Evolutionary conservation across 2,329 filamentous ascomycete genomes (phyloP).

Genomic region (Botryosphaeria dothidea): DNA sequence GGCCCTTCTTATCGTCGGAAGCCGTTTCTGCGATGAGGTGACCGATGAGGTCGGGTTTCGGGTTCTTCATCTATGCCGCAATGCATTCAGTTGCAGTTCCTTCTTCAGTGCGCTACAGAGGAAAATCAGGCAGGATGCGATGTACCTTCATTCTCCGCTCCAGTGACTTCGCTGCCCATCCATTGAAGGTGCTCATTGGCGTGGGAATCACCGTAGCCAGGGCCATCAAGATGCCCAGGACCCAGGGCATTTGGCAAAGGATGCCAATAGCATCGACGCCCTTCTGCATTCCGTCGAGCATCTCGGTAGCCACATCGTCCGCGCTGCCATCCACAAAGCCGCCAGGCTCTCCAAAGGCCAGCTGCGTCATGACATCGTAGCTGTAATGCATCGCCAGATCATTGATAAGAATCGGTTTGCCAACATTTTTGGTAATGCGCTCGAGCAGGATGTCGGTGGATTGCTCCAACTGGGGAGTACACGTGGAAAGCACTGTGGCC

Average conservation of each 20-base stretch:
- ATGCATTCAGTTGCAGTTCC: background rate
- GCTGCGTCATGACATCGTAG: slow-evolving; percentile 55
- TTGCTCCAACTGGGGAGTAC: background rate
- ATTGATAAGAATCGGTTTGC: background rate
- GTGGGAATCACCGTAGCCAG: slow-evolving; percentile 1
- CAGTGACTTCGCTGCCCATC: background rate
- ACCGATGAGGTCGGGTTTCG: slow-evolving; percentile 26
- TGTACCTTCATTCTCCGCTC: background rate
- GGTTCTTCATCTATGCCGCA: slow-evolving; percentile 18
- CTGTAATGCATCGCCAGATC: slow-evolving; percentile 40
- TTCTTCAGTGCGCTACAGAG: background rate
- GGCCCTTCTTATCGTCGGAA: background rate
- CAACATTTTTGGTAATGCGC: background rate
- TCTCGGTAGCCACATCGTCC: slow-evolving; percentile 30
- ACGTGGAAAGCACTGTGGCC: background rate
- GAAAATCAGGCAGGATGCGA: background rate
- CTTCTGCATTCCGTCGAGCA: slow-evolving; percentile 43
- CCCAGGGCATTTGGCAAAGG: slow-evolving; percentile 2
- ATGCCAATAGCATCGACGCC: slow-evolving; percentile 34
- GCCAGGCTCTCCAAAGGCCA: slow-evolving; percentile 43
- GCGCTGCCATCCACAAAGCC: slow-evolving; percentile 32
- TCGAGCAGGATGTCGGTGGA: background rate
- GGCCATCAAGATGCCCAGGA: background rate
- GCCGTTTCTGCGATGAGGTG: slow-evolving; percentile 25
- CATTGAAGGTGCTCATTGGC: background rate